These are phyloP conservation scores for Suhomyces bolitotheri DNA, from an alignment of 1,139 yeast species.

Conservation along the genomic window DNA sequence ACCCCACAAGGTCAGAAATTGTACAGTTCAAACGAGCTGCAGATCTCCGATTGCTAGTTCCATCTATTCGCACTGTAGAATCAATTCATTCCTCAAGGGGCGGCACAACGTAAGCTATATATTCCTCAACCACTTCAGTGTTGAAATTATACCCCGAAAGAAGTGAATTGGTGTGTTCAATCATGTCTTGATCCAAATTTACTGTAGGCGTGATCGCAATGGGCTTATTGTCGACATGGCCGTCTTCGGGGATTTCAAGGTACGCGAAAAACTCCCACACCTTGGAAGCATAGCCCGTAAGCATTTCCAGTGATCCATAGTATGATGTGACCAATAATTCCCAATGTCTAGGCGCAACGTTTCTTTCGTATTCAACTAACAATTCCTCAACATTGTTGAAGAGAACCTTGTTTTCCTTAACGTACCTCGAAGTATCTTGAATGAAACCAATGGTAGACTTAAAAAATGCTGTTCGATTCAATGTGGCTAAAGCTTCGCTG, in stretches of 20 bases:
- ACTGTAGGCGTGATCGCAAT: conserved; percentile 20
- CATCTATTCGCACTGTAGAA: too few relatives aligned
- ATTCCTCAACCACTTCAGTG: conserved; percentile 24
- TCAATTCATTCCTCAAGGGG: too few relatives aligned
- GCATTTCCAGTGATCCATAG: conserved; percentile 35
- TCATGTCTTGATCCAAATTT: conserved; percentile 23
- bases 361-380: conserved; percentile 1
- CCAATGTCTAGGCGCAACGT: conserved; percentile 12
- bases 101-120: conserved; percentile 27
- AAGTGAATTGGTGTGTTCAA: conserved; percentile 18
- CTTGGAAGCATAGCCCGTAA: conserved; percentile 27
- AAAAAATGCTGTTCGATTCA: conserved; percentile 1
- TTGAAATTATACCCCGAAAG: conserved; percentile 28
- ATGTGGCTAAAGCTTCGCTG: conserved; percentile 3
- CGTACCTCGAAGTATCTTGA: conserved; percentile 2
- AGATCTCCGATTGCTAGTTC: too few relatives aligned
- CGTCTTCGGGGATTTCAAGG: conserved; percentile 16
- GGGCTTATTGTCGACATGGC: conserved; percentile 6
- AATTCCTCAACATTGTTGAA: background rate
- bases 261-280: conserved; percentile 31
- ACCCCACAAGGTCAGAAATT: too few relatives aligned
- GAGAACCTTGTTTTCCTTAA: background rate
- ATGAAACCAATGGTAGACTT: background rate
- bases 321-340: conserved; percentile 23
- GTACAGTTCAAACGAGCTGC: too few relatives aligned